These are phyloP conservation scores for Vanrija sp. DNA, from an alignment of 1,284 basidiomycete genomes.

Conservation along the genomic window DNA sequence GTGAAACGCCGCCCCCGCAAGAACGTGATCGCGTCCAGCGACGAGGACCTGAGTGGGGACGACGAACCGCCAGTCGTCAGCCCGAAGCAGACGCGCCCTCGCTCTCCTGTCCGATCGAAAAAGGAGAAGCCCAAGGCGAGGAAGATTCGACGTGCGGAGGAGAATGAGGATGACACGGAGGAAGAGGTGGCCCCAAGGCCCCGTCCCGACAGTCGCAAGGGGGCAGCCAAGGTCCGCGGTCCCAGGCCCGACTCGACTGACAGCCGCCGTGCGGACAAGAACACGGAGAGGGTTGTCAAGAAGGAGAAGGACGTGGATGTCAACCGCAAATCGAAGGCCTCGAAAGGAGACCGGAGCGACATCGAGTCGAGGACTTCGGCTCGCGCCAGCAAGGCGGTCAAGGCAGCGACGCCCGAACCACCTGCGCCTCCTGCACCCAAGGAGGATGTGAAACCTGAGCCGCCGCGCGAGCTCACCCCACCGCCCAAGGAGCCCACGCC, in stretches of 20 bases:
- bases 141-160: slow-evolving; percentile 12
- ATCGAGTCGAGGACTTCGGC: background rate
- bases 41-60: slow-evolving; percentile 7
- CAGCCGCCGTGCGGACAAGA: background rate
- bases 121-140: slow-evolving; percentile 12
- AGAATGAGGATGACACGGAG: slow-evolving; percentile 6
- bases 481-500: slow-evolving; percentile 15
- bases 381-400: background rate
- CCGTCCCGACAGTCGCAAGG: background rate
- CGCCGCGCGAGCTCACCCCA: background rate
- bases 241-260: background rate
- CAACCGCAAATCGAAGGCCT: background rate
- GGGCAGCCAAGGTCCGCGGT: background rate
- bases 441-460: background rate
- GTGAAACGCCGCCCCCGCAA: slow-evolving; percentile 15
- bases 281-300: slow-evolving; percentile 1
- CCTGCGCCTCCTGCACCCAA: background rate
- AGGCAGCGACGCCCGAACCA: background rate
- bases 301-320: background rate
- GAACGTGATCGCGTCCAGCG: slow-evolving; percentile 17
- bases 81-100: background rate
- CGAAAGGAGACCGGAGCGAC: background rate
- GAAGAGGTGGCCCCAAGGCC: background rate
- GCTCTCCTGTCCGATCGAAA: background rate
- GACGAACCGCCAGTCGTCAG: background rate